Evolutionary conservation across 129 eudicot genomes (phyloP).

Genomic region (Mikania micrantha): DNA sequence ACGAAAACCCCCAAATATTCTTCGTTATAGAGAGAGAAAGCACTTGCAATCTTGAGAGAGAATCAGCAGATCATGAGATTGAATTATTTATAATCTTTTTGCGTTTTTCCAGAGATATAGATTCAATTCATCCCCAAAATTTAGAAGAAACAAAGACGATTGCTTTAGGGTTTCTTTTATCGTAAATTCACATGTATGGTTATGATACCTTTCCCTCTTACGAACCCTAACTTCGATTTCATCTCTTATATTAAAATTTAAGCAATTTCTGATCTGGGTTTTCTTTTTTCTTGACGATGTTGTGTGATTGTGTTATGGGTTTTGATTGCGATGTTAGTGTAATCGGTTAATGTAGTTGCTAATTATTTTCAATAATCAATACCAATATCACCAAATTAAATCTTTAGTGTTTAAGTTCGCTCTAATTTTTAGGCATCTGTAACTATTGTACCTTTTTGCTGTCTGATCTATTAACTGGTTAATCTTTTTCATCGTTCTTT

Average conservation of each 20-base stretch:
- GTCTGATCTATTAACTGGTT: neutral
- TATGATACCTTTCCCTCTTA: neutral
- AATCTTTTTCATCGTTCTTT: too few relatives aligned
- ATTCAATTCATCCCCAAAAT: constrained; percentile 2
- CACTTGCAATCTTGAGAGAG: constrained; percentile 3
- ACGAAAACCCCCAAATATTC: constrained; percentile 18
- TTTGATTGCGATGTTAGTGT: neutral
- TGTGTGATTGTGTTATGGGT: neutral
- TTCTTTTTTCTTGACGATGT: neutral
- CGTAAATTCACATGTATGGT: constrained; percentile 19
- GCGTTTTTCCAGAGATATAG: constrained; percentile 1
- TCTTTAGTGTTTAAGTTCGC: neutral
- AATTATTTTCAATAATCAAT: neutral
- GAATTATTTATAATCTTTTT: constrained; percentile 3
- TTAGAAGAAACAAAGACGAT: neutral
- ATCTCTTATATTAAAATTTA: neutral
- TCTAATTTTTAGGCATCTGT: neutral
- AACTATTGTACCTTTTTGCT: neutral
- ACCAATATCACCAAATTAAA: neutral
- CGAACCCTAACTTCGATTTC: constrained; percentile 8
- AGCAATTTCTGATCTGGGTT: neutral
- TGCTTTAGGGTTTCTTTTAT: constrained; percentile 15
- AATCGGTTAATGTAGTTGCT: constrained; percentile 9
- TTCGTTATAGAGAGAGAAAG: neutral
- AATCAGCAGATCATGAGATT: constrained; percentile 9